phyloP scores from a whole-genome alignment of 805 yeast species.

The Candida saitoana region DNA sequence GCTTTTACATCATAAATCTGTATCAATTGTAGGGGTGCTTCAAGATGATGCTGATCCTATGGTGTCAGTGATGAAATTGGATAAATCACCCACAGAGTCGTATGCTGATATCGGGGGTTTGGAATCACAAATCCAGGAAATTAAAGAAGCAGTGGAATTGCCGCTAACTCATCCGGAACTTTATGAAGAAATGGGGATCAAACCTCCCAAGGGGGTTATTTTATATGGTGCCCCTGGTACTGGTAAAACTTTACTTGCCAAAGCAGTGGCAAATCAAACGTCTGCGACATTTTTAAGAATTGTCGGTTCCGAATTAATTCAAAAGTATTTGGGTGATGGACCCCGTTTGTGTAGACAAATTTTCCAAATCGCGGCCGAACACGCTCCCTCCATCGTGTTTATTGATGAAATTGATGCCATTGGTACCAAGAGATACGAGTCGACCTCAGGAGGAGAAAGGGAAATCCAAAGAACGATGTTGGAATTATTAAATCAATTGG shows the following conservation, averaged over 20 bases:
- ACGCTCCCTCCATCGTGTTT: constrained; percentile 97
- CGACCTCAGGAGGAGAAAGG: constrained; percentile 95
- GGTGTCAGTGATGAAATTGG: constrained; percentile 96
- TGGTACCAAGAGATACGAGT: constrained; percentile 96
- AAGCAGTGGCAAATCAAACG: constrained; percentile 98
- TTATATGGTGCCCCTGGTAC: constrained; percentile 98
- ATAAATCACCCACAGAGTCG: constrained; percentile 94
- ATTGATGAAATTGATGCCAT: constrained; percentile 99
- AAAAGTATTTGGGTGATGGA: constrained; percentile 96
- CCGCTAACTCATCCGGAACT: constrained; percentile 95
- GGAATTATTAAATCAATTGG: constrained; percentile 90
- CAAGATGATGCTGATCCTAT: constrained; percentile 98
- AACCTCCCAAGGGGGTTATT: constrained; percentile 97
- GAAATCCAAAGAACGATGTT: constrained; percentile 98
- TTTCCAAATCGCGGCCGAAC: constrained; percentile 93
- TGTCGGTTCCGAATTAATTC: constrained; percentile 95
- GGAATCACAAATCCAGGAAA: constrained; percentile 94
- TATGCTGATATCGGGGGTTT: constrained; percentile 97
- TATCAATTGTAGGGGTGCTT: constrained; percentile 94
- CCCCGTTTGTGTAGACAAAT: constrained; percentile 92
- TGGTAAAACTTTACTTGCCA: constrained; percentile 91
- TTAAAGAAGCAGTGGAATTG: constrained; percentile 93
- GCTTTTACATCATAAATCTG: constrained; percentile 90
- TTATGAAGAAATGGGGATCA: constrained; percentile 97
- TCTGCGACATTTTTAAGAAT: constrained; percentile 93